Evolutionary conservation across 495 filamentous ascomycete genomes (phyloP), one percentile per base, ranked within the genome.

Genomic region (Cairneyella variabilis): DNA sequence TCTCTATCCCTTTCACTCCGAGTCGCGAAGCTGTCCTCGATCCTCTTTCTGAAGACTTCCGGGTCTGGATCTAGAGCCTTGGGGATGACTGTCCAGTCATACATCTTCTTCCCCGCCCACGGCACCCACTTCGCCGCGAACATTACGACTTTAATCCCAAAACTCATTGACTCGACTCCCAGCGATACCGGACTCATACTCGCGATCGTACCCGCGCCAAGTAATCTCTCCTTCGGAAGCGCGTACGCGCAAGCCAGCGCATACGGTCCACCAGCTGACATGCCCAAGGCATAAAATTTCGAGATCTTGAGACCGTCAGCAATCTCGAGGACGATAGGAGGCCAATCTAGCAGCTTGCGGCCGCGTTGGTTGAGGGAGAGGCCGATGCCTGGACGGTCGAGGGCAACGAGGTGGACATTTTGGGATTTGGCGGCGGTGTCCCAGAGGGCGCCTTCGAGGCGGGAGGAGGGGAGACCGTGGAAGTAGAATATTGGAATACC

Each of bases 391-490:
- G 48, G 48, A 22, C 48, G n/a, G 34, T 51, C 48, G 16, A 41
- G 10, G 23, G 9, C 34, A 14, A 51, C 41, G 6, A 10, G 5
- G 48, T 34, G 48, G 48, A 51, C 21, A 41, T 51, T 51, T 30
- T 40, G 48, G 3, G 4, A 11, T 5, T 3, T 11, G 17, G 16
- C 18, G 48, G 22, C 5, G 2, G 12, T 32, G 17, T n/a, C 10
- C 2, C 26, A 14, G 7, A 27, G 6, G 16, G 7, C 11, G 8
- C 16, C 53, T 16, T 42, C 53, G n/a, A 48, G 32, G 11, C 45
- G 53, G 11, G 44, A 48, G 16, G 32, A 40, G 4, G 53, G 43
- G 16, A 49, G 16, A 18, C 53, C 53, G 37, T 56, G 53, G 45
- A 56, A 49, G 36, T 18, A 56, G 32, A 56, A 40, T 3, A 54